These are phyloP conservation scores for Tylopilus subfusipes DNA, from an alignment of 768 basidiomycete genomes.

Conservation along the genomic window DNA sequence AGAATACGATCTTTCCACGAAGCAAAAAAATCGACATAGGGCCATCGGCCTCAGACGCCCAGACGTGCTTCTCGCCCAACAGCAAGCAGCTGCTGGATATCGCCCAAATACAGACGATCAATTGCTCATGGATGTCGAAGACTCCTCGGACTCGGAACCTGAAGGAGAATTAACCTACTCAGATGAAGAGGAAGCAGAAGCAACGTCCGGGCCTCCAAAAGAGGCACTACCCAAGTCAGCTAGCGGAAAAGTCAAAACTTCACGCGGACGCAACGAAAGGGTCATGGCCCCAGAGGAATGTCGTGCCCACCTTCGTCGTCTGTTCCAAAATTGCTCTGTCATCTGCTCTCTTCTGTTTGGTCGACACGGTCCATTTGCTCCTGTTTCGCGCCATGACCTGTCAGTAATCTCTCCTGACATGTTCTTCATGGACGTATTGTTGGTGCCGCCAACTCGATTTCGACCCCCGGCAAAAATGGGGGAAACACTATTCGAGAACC, in stretches of 20 bases:
- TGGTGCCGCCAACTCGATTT: conserved; percentile 93
- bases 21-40: conserved; percentile 64
- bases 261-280: conserved; percentile 82
- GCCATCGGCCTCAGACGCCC: conserved; percentile 61
- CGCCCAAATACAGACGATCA: conserved; percentile 23
- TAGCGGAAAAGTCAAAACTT: conserved; percentile 72
- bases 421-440: conserved; percentile 93
- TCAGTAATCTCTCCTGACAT: conserved; percentile 83
- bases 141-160: conserved; percentile 48
- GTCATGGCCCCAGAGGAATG: conserved; percentile 90
- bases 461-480: conserved; percentile 90
- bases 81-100: conserved; percentile 25
- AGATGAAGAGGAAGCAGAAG: conserved; percentile 50
- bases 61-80: conserved; percentile 63
- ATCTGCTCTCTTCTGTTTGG: conserved; percentile 89
- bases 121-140: conserved; percentile 43
- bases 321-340: conserved; percentile 80
- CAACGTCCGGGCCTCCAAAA: conserved; percentile 26
- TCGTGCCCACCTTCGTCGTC: conserved; percentile 84
- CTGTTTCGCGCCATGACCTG: conserved; percentile 54
- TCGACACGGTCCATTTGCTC: conserved; percentile 82
- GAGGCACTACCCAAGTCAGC: conserved; percentile 61
- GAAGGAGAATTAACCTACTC: conserved; percentile 45
- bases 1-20: conserved; percentile 82
- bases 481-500: conserved; percentile 91